These are phyloP conservation scores for Extremus antarcticus DNA, from an alignment of 495 filamentous ascomycete species.

Conservation along the genomic window DNA sequence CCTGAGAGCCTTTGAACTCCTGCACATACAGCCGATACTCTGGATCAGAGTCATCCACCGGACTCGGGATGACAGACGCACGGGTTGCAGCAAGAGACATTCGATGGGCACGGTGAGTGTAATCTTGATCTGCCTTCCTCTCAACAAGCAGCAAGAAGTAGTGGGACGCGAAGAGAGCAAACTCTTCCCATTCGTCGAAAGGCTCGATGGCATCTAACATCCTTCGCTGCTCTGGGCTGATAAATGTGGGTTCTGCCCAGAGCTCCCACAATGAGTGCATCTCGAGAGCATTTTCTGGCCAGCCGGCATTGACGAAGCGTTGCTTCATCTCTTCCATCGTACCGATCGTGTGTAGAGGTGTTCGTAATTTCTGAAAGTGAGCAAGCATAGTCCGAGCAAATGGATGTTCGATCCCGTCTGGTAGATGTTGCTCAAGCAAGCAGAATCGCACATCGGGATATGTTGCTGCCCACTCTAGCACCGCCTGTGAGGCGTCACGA, in stretches of 20 bases:
- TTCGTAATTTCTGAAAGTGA: conserved; percentile 72
- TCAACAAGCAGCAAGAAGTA: conserved; percentile 70
- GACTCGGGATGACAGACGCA: neutral
- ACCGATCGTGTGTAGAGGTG: conserved; percentile 59
- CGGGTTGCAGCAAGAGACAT: conserved; percentile 12
- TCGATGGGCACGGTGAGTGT: conserved; percentile 1
- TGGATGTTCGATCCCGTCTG: conserved; percentile 63
- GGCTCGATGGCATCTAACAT: conserved; percentile 58
- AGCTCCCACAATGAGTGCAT: conserved; percentile 64
- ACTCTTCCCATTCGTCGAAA: conserved; percentile 96
- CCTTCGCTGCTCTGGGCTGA: conserved; percentile 43
- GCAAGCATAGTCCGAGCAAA: conserved; percentile 81
- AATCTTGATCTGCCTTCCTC: conserved; percentile 13
- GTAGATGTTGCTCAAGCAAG: conserved; percentile 80
- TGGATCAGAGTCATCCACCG: conserved; percentile 32
- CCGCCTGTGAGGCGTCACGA: conserved; percentile 52
- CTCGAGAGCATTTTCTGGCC: conserved; percentile 40
- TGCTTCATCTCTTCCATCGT: conserved; percentile 48
- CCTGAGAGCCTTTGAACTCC: conserved; percentile 8
- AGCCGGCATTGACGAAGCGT: conserved; percentile 57
- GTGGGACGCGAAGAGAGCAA: conserved; percentile 73
- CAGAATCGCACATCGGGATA: conserved; percentile 65
- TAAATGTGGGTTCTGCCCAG: conserved; percentile 57
- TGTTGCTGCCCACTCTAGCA: conserved; percentile 59
- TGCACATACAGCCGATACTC: conserved; percentile 10